Base-by-base conservation (phyloP, 169 alveolate genomes). In the Plasmodium billcollinsi region DNA sequence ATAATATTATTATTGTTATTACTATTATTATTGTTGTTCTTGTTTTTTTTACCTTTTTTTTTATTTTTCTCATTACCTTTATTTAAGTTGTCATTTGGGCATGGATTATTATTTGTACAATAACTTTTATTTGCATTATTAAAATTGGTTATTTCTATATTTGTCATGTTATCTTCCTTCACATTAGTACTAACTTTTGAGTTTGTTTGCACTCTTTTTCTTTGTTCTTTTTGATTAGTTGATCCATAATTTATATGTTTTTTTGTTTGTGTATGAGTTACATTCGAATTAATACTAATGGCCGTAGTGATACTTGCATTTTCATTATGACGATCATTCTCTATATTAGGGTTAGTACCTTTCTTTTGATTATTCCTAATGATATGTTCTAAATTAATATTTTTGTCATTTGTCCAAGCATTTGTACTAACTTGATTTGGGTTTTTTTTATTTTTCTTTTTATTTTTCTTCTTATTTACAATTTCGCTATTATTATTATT, bases 281-380 rank as follows among this genome's bases (percentile, higher is more conserved):
- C 24, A 71, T 71, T 33, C 14, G 50, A 21, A 56, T 71, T 71
- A 58, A 20, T 71, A 58, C 80, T 71, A 49, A 71, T 71, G 18
- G 80, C 80, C 8, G 80, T 71, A 7, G 80, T 71, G 63, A 56
- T 71, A 49, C 80, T 71, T 52, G 80, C 50, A 49, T 71, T 71
- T 71, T 71, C 80, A 47, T 71, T 71, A 45, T 39, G 45, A 29
- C 15, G 24, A 71, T 71, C 67, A 71, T 47, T 49, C 50, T 71
- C 56, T 71, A 21, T 43, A 26, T 45, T 18, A 29, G 45, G 45
- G 9, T 33, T 33, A 33, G 9, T 33, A 33, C 9, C 45, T 33
- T 33, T 33, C 45, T 33, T 33, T 33, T 33, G 45, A 7, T 33
- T 33, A 33, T 33, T 33, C 8, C 45, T 33, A 33, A 33, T 33